These are phyloP conservation scores for Saccharum spontaneum DNA, from an alignment of 176 grass and related monocot genomes.

Conservation along the genomic window DNA sequence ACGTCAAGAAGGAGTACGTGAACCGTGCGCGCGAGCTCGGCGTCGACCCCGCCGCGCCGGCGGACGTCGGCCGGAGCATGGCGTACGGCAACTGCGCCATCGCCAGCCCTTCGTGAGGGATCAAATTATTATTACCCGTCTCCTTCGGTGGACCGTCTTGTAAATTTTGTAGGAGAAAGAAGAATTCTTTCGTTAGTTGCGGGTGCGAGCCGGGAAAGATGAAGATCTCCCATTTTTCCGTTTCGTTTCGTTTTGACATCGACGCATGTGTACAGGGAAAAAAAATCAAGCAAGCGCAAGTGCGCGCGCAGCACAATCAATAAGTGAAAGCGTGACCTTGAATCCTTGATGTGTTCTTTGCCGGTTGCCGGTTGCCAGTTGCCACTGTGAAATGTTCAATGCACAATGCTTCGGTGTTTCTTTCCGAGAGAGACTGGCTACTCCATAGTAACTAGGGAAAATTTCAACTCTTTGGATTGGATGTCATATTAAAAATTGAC, in stretches of 20 bases:
- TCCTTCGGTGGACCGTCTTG: not conserved
- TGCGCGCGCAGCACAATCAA: constrained; percentile 1
- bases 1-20: constrained; percentile 82
- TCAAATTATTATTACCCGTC: not conserved
- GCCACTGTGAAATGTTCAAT: not conserved
- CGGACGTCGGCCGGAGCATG: constrained; percentile 43
- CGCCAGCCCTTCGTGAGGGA: constrained; percentile 46
- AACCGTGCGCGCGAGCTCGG: constrained; percentile 58
- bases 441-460: not conserved
- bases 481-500: not conserved
- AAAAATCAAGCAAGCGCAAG: constrained; percentile 19
- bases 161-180: constrained; percentile 44
- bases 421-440: not conserved
- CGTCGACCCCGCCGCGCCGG: constrained; percentile 55
- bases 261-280: constrained; percentile 34
- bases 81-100: constrained; percentile 45
- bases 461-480: not conserved
- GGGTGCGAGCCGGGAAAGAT: not conserved
- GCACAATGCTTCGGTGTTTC: not conserved
- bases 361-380: not conserved
- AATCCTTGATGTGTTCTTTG: not conserved
- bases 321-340: not conserved
- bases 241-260: not conserved
- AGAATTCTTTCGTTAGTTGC: constrained; percentile 50
- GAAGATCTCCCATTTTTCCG: not conserved